Percentiles rank a stretch among this genome's conserved stretches.
Evolutionary conservation across 306 rosid species (phyloP).

Genomic region (Malus fusca): DNA sequence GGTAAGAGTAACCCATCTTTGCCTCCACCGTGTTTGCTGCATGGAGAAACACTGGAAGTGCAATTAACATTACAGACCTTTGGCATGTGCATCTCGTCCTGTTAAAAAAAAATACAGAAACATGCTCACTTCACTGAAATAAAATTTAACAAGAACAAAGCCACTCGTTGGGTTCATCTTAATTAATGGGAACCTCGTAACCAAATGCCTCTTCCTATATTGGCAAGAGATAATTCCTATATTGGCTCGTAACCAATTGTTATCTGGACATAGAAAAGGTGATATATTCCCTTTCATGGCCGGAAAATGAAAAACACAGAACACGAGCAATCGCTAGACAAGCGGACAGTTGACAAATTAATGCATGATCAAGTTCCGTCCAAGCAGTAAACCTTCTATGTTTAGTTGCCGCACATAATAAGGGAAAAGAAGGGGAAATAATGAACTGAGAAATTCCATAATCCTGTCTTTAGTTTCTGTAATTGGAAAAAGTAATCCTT

Average conservation of each 20-base stretch:
- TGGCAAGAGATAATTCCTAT: no score
- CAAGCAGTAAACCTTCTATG: background rate
- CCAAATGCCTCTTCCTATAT: no score
- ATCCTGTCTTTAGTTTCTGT: background rate
- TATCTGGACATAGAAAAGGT: background rate
- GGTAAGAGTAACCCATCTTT: conserved; percentile 47
- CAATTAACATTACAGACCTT: conserved; percentile 31
- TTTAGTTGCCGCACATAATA: background rate
- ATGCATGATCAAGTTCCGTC: background rate
- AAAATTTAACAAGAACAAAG: background rate
- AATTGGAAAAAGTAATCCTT: background rate
- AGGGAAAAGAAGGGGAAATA: background rate
- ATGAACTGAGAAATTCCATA: background rate
- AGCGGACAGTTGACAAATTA: background rate
- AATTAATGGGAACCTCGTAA: background rate
- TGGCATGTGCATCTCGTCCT: conserved; percentile 51
- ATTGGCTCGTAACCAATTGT: no score
- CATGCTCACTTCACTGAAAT: background rate
- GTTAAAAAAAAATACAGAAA: conserved; percentile 7
- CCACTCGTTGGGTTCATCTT: background rate
- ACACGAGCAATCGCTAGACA: background rate
- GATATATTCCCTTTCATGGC: background rate
- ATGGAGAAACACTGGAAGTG: conserved; percentile 27
- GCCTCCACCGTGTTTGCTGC: conserved; percentile 27
- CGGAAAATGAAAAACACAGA: background rate